A percentile compares a stretch with the other conserved stretches of the same genome.
Evolutionary conservation across 495 filamentous ascomycete species (phyloP).

Genomic region (Aspergillus biplanus): DNA sequence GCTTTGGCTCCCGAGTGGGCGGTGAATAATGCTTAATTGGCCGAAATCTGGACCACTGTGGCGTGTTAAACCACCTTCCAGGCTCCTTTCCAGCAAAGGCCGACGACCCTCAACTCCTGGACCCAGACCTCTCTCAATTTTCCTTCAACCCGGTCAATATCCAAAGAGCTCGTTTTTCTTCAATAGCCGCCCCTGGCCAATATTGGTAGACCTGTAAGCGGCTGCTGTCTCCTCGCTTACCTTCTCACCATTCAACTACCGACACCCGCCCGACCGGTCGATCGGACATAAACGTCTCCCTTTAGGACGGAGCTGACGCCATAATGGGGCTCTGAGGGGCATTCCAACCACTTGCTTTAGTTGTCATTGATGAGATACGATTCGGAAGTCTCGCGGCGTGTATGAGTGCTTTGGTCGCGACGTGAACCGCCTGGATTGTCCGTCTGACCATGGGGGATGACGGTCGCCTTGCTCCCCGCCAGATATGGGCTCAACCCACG

Average conservation of each 20-base stretch:
- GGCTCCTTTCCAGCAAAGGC: not conserved
- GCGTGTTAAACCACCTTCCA: conserved; percentile 2
- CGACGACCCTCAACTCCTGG: conserved; percentile 4
- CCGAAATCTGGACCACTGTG: conserved; percentile 24
- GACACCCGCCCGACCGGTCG: conserved; percentile 13
- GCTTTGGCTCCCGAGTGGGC: conserved; percentile 7
- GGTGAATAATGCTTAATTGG: conserved; percentile 18
- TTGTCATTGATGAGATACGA: conserved; percentile 17
- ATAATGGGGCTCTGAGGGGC: conserved; percentile 20
- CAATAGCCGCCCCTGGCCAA: not conserved
- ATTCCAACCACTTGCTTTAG: not conserved
- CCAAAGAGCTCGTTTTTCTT: not conserved
- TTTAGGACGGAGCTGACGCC: conserved; percentile 4
- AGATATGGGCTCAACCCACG: conserved; percentile 58
- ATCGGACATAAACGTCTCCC: not conserved
- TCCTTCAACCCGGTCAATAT: conserved; percentile 1
- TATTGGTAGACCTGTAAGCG: not conserved
- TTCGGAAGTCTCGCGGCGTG: conserved; percentile 22
- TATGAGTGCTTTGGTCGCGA: conserved; percentile 31
- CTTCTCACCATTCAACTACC: conserved; percentile 2
- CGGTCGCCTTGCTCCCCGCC: conserved; percentile 45
- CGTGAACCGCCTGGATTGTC: conserved; percentile 26
- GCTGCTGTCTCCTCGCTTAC: not conserved
- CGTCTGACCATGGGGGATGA: conserved; percentile 44
- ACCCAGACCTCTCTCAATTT: not conserved